Base-by-base conservation (phyloP, 306 rosid species). In the Echinosophora koreensis region DNA sequence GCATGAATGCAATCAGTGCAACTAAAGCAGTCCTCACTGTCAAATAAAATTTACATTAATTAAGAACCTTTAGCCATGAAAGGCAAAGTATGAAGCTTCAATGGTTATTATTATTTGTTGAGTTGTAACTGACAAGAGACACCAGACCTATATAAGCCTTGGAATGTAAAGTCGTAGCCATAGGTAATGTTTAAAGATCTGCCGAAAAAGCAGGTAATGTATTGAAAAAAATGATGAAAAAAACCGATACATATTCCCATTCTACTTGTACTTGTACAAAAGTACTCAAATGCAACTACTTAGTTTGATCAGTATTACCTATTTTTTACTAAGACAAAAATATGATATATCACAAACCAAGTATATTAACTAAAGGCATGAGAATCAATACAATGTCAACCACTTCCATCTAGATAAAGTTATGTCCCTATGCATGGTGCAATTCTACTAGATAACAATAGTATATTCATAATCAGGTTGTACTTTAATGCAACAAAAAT, bases 1-100 rank as follows among this genome's bases (percentile, higher is more conserved):
- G 99, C 99, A 96, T 92, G 85, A 92, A 96, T 16, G 99, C 99
- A 84, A 96, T 91, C 49, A 96, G 82, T 4, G 99, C 99, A 81
- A 92, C 97, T 60, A 96, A 80, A 77, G 99, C 99, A 67, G 99
- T 96, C 71, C 99, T 91, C 46, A 96, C 99, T 96, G 87, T 80
- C 80, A 83, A 70, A 78, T 79, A 8, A 59, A 63, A 74, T 52
- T 69, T 30, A 60, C 28, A 69, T 66, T 63, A 87, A 61, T 52
- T 10, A 59, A n/a, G 58, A 62, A 55, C 50, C 59, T 79, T 69
- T 55, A 12, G 41, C 71, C 57, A 57, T 74, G 46, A 63, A 54
- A 73, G 63, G 46, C 27, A 60, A 66, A 59, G 38, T 61, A 46
- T 56, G 17, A 17, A 63, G 52, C 60, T 61, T 61, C 65, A 32